phyloP scores from a whole-genome alignment of 441 rosid genomes.

The Croton setiger region DNA sequence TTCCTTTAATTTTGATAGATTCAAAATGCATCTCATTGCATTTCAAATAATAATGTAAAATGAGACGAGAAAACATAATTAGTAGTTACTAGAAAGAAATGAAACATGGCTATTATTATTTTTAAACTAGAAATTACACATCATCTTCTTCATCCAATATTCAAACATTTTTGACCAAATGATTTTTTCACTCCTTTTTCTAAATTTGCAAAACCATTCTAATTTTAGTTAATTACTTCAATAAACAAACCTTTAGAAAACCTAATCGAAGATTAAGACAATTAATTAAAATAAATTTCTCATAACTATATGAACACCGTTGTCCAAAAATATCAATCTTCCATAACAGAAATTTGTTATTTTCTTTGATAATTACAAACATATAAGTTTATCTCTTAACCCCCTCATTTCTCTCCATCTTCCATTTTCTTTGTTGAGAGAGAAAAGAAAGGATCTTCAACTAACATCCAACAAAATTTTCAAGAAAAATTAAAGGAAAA shows the following conservation, averaged over 20 bases:
- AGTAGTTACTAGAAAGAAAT: too few relatives aligned
- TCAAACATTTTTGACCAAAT: too few relatives aligned
- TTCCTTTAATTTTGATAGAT: too few relatives aligned
- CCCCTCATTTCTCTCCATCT: constrained; percentile 53
- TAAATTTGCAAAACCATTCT: not conserved
- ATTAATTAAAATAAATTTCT: not conserved
- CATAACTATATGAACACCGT: not conserved
- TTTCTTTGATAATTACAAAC: constrained; percentile 16
- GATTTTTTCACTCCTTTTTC: too few relatives aligned
- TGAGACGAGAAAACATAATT: too few relatives aligned
- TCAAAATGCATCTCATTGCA: too few relatives aligned
- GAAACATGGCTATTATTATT: too few relatives aligned
- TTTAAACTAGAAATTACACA: too few relatives aligned
- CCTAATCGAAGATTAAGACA: not conserved
- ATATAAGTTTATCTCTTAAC: constrained; percentile 28
- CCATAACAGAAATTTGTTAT: constrained; percentile 35
- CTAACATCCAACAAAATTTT: constrained; percentile 19
- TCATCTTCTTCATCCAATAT: too few relatives aligned
- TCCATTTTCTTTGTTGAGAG: constrained; percentile 31
- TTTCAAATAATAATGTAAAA: too few relatives aligned
- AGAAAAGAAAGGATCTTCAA: constrained; percentile 38
- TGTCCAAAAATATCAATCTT: constrained; percentile 11
- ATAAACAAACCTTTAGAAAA: not conserved
- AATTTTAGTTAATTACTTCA: not conserved
- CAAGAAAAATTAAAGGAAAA: constrained; percentile 22